phyloP scores from a whole-genome alignment of 176 grass and related monocot genomes.

The Paspalum vaginatum region DNA sequence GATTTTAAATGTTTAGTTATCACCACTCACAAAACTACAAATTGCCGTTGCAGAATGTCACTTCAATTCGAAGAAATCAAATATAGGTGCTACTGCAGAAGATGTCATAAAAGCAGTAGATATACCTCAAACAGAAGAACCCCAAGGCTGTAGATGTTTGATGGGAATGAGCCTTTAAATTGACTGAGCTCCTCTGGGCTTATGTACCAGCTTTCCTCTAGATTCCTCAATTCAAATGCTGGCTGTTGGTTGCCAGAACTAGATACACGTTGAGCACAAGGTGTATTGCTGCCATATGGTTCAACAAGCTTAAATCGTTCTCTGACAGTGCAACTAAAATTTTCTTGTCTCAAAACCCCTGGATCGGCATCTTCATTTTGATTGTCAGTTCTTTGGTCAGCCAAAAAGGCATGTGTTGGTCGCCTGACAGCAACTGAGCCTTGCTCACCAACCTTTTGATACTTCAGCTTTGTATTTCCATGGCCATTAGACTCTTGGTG shows the following conservation, averaged over 20 bases:
- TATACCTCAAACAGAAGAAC: constrained; percentile 97
- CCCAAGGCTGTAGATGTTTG: constrained; percentile 93
- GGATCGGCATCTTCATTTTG: constrained; percentile 45
- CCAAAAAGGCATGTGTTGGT: constrained; percentile 28
- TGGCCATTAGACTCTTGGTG: constrained; percentile 38
- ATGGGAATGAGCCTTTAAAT: constrained; percentile 43
- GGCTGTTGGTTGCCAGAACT: constrained; percentile 41
- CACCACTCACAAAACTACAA: constrained; percentile 7
- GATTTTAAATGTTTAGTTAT: not conserved
- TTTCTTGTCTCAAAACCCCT: constrained; percentile 38
- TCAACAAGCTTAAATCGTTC: constrained; percentile 35
- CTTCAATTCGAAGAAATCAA: constrained; percentile 24
- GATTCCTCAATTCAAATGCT: constrained; percentile 52
- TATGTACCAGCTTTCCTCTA: constrained; percentile 91
- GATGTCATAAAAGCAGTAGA: constrained; percentile 19
- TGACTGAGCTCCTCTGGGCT: constrained; percentile 78
- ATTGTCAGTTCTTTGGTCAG: constrained; percentile 45
- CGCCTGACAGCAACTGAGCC: constrained; percentile 37
- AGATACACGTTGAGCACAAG: constrained; percentile 31
- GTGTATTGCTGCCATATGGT: constrained; percentile 25
- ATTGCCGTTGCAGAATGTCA: constrained; percentile 6
- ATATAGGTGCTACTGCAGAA: constrained; percentile 23
- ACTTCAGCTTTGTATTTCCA: constrained; percentile 57
- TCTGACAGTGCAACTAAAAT: constrained; percentile 47
- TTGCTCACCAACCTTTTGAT: constrained; percentile 63